phyloP scores from a whole-genome alignment of 768 basidiomycete species.

The Panaeolus cyanescens region DNA sequence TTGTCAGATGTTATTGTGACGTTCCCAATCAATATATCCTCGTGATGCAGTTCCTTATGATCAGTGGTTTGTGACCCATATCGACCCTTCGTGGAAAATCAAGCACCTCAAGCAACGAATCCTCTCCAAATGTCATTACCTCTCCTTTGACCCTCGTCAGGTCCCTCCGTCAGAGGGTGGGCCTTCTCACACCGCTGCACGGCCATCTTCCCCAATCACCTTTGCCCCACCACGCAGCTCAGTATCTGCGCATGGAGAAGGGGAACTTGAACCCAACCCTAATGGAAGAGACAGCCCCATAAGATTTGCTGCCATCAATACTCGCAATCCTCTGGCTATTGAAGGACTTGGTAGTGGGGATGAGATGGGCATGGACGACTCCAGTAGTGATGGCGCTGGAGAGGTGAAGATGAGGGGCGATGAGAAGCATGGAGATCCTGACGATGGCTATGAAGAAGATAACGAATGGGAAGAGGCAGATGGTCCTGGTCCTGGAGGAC shows the following conservation, averaged over 20 bases:
- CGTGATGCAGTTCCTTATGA: conserved; percentile 61
- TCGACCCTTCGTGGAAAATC: conserved; percentile 62
- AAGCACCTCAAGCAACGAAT: conserved; percentile 65
- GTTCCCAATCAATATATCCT: background rate
- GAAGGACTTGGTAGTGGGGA: background rate
- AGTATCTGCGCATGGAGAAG: background rate
- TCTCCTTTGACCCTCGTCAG: conserved; percentile 30
- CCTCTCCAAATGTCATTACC: conserved; percentile 54
- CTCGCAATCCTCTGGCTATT: background rate
- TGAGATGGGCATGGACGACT: conserved; percentile 5
- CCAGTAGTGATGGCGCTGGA: background rate
- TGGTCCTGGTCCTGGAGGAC: conserved; percentile 5
- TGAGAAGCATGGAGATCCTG: conserved; percentile 1
- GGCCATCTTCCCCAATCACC: conserved; percentile 68
- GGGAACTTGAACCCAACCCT: conserved; percentile 23
- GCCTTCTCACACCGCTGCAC: conserved; percentile 15
- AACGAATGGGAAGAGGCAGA: conserved; percentile 28
- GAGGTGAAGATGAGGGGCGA: background rate
- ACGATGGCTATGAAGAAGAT: conserved; percentile 34
- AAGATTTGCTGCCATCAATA: conserved; percentile 28
- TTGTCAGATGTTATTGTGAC: background rate
- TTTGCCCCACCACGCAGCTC: conserved; percentile 46
- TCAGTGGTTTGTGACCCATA: conserved; percentile 76
- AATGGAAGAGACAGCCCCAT: conserved; percentile 44
- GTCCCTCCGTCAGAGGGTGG: conserved; percentile 7